These are phyloP conservation scores for Trametes gibbosa DNA, from an alignment of 768 basidiomycete genomes.

Conservation along the genomic window DNA sequence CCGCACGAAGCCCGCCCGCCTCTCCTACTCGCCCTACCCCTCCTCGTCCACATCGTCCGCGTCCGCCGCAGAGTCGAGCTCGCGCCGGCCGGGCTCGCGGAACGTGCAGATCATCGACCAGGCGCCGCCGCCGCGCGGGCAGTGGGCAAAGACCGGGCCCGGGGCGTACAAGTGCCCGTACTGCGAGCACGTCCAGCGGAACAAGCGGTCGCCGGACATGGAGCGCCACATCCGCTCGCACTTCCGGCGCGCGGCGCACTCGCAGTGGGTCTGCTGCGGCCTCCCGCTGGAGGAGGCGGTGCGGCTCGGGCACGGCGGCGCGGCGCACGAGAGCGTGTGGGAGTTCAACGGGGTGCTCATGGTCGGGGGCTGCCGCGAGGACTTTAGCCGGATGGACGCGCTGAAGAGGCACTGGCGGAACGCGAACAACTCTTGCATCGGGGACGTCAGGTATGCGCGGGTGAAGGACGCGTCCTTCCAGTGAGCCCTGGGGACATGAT, in stretches of 20 bases:
- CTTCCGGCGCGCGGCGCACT: conserved; percentile 27
- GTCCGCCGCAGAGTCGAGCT: conserved; percentile 27
- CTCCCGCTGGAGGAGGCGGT: conserved; percentile 28
- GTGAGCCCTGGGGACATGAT: background rate
- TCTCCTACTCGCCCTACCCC: conserved; percentile 17
- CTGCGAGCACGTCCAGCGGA: conserved; percentile 47
- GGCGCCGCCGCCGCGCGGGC: conserved; percentile 18
- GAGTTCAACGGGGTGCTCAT: conserved; percentile 29
- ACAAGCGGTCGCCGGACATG: conserved; percentile 55
- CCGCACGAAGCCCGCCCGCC: background rate
- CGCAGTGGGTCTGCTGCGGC: conserved; percentile 40
- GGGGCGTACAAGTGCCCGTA: conserved; percentile 43
- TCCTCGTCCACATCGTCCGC: conserved; percentile 31
- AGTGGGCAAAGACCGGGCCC: conserved; percentile 24
- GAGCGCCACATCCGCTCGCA: conserved; percentile 59
- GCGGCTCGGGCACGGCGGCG: conserved; percentile 7
- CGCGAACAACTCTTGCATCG: conserved; percentile 9
- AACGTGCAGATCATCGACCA: conserved; percentile 42
- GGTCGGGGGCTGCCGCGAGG: conserved; percentile 38
- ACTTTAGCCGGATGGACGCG: conserved; percentile 39
- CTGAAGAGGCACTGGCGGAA: conserved; percentile 36
- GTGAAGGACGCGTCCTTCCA: conserved; percentile 3
- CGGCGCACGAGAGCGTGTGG: too few relatives aligned
- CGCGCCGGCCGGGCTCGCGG: conserved; percentile 34
- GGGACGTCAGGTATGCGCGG: conserved; percentile 12